Evolutionary conservation across 768 basidiomycete species (phyloP), one percentile per base, ranked within the genome.

Genomic region (Lactifluus rugatus): DNA sequence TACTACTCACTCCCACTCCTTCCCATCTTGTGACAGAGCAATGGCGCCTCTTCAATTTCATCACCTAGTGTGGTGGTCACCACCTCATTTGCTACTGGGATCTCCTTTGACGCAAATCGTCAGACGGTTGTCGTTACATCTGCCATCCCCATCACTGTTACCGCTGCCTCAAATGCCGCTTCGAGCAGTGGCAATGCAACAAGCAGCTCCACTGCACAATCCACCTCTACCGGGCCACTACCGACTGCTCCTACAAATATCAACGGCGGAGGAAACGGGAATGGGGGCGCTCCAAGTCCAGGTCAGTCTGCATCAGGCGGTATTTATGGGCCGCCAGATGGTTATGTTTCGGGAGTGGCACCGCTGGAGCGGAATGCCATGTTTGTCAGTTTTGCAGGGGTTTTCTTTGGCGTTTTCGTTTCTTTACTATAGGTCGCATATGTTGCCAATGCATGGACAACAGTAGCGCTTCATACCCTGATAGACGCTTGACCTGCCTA

Each of bases 301-400:
- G 86, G 85, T 21, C 70, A 73, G 48, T 62, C 72, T 19, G 76
- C 70, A 44, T 49, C 68, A 5, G 63, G 68, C 17, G 83, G 80
- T 26, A 70, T 77, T 36, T 84, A 76, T 60, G 87, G 87, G n/a
- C 87, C 87, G 48, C 75, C 76, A 48, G 86, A 89, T 65, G 69
- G 74, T 52, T 88, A 82, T 70, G 82, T 81, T 61, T 78, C 83
- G 28, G 78, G 75, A 13, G 87, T 81, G 7, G 64, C 72, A 2
- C 70, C 74, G 1, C 72, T 83, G 39, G 73, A 73, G 41, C 66
- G 71, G 62, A 80, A 78, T 58, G 71, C 75, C 5, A 58, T 78
- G 14, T 56, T 79, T 42, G 73, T 80, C 16, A 70, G 74, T 7
- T 45, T 77, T 5, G 71, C 73, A n/a, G 79, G 74, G 5, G 66